Conservation (phyloP, 2,329 filamentous ascomycete genomes). For the Pestalotiopsis sp. region DNA sequence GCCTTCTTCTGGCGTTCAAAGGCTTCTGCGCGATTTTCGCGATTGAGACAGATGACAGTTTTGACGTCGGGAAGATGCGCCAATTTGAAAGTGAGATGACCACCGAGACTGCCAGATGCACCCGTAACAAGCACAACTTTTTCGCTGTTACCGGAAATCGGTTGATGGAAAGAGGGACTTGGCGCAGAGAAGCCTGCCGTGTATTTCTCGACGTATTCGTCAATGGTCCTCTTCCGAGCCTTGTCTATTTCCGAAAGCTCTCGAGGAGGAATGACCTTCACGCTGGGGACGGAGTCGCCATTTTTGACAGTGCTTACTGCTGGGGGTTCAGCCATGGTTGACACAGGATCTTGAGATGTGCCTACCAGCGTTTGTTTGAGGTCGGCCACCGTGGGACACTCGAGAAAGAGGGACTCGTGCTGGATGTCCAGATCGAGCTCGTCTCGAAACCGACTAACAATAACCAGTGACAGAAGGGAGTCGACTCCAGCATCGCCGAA, state of each 20-base stretch:
- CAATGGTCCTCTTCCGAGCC: conserved; percentile 10
- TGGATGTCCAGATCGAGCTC: conserved; percentile 17
- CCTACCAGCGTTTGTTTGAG: conserved; percentile 29
- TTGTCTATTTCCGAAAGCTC: conserved; percentile 20
- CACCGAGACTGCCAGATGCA: conserved; percentile 7
- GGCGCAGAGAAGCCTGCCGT: conserved; percentile 8
- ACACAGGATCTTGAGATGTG: not conserved
- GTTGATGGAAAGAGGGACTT: not conserved
- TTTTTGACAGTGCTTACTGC: not conserved
- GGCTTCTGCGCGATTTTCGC: not conserved
- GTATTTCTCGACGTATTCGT: conserved; percentile 15
- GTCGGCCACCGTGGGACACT: conserved; percentile 13
- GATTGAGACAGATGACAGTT: conserved; percentile 10
- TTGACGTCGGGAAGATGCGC: not conserved
- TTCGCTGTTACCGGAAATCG: not conserved
- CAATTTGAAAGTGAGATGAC: not conserved
- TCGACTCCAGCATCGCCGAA: conserved; percentile 20
- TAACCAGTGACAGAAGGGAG: conserved; percentile 18
- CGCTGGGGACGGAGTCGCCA: not conserved
- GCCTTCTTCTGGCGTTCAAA: conserved; percentile 4
- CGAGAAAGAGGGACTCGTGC: conserved; percentile 5
- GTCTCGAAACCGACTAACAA: conserved; percentile 17
- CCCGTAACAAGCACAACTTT: conserved; percentile 11
- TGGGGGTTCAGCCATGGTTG: not conserved
- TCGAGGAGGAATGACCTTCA: conserved; percentile 12